A percentile compares a stretch with the other conserved stretches of the same genome.
Conservation (phyloP, 441 rosid species). For the Adansonia madagascariensis region DNA sequence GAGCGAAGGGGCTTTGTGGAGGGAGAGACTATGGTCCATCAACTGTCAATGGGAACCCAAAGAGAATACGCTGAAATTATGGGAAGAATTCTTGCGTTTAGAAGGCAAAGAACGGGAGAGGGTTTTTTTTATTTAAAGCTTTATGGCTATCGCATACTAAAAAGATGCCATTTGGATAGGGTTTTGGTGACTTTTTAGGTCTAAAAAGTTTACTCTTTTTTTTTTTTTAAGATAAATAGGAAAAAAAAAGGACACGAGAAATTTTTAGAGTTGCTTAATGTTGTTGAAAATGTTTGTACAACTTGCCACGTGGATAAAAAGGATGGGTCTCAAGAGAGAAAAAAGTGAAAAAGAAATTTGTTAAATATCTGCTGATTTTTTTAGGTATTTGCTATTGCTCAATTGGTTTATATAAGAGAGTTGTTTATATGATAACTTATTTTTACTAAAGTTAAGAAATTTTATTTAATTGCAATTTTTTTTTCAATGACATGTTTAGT, state of each 20-base stretch:
- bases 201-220: background rate
- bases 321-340: background rate
- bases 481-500: too few species aligned
- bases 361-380: background rate
- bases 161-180: constrained; percentile 19
- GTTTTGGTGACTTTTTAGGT: background rate
- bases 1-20: constrained; percentile 36
- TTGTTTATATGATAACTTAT: too few species aligned
- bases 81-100: background rate
- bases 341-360: background rate
- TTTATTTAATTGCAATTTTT: too few species aligned
- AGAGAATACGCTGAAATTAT: background rate
- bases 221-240: background rate
- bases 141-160: background rate
- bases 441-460: too few species aligned
- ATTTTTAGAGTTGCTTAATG: background rate
- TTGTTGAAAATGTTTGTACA: background rate
- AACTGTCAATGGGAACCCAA: constrained; percentile 23
- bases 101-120: background rate
- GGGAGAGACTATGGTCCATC: constrained; percentile 60
- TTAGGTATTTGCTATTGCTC: too few species aligned
- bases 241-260: background rate
- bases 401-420: too few species aligned
- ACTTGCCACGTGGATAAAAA: background rate
- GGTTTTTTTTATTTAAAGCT: background rate